A percentile compares a stretch with the other conserved stretches of the same genome.
These are phyloP conservation scores for Kwoniella pini DNA, from an alignment of 768 basidiomycete genomes.

Conservation along the genomic window DNA sequence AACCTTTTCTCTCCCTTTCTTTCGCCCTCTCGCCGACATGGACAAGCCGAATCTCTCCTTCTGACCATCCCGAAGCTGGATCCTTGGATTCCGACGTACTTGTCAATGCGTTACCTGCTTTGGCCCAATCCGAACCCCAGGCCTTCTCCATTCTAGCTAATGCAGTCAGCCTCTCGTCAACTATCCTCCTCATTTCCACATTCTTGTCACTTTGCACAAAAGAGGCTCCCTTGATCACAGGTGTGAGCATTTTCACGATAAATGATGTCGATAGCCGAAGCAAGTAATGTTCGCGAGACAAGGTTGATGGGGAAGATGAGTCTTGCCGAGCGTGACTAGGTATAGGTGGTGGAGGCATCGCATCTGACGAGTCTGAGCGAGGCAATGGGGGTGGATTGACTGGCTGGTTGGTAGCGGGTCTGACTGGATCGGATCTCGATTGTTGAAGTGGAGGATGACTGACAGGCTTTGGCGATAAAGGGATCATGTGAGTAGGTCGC, in stretches of 20 bases:
- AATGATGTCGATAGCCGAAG: slow-evolving; percentile 44
- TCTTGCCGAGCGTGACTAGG: slow-evolving; percentile 13
- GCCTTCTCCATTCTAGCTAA: slow-evolving; percentile 71
- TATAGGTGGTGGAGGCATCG: slow-evolving; percentile 15
- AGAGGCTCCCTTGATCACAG: slow-evolving; percentile 28
- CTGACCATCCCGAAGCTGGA: slow-evolving; percentile 54
- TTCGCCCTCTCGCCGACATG: slow-evolving; percentile 60
- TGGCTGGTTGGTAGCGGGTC: not conserved
- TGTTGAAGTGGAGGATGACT: slow-evolving; percentile 6
- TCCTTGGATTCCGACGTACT: slow-evolving; percentile 1
- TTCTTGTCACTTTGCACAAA: slow-evolving; percentile 28
- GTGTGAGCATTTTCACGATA: slow-evolving; percentile 38
- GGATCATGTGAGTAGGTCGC: not conserved
- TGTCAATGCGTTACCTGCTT: slow-evolving; percentile 25
- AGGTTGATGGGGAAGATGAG: slow-evolving; percentile 7
- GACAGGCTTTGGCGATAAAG: not conserved
- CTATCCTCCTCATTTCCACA: slow-evolving; percentile 46
- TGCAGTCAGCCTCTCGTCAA: slow-evolving; percentile 66
- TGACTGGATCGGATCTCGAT: slow-evolving; percentile 1
- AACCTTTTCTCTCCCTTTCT: slow-evolving; percentile 72
- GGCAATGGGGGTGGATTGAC: not conserved
- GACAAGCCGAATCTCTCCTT: slow-evolving; percentile 48
- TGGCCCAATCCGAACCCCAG: slow-evolving; percentile 68
- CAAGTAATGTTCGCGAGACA: slow-evolving; percentile 41
- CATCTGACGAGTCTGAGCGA: not conserved